These are phyloP conservation scores for Trypanosoma cruzi DNA, from an alignment of 208 protist genomes.

Conservation along the genomic window DNA sequence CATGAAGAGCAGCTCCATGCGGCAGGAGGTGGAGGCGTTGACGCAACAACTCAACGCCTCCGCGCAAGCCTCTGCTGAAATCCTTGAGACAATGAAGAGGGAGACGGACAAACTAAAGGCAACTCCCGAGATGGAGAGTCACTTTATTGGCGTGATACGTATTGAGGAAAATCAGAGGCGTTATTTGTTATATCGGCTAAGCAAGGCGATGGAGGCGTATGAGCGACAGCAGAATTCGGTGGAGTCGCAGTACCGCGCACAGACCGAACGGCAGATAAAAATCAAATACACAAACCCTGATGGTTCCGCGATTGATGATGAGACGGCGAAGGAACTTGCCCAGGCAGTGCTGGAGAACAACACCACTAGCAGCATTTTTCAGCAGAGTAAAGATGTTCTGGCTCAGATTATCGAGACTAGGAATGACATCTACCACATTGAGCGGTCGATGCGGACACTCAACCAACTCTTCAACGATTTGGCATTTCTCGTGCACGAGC, in stretches of 20 bases:
- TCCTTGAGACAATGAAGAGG: conserved; percentile 61
- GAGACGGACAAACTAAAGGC: conserved; percentile 70
- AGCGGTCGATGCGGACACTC: conserved; percentile 85
- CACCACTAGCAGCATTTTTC: conserved; percentile 81
- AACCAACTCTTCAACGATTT: conserved; percentile 92
- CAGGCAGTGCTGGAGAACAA: conserved; percentile 83
- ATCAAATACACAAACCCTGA: conserved; percentile 89
- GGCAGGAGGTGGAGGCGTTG: conserved; percentile 65
- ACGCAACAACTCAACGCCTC: conserved; percentile 44
- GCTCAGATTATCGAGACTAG: conserved; percentile 85
- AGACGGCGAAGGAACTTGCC: conserved; percentile 65
- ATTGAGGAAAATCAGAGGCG: conserved; percentile 89
- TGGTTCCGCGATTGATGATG: conserved; percentile 75
- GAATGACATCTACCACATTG: conserved; percentile 91
- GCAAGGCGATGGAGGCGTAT: conserved; percentile 55
- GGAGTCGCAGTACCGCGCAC: conserved; percentile 69
- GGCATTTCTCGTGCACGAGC: conserved; percentile 88
- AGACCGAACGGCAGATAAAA: conserved; percentile 92
- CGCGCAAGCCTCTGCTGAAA: conserved; percentile 47
- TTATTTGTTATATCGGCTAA: conserved; percentile 57
- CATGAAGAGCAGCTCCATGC: conserved; percentile 47
- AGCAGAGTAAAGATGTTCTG: conserved; percentile 88
- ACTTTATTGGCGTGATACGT: conserved; percentile 78
- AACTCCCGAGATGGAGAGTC: conserved; percentile 46
- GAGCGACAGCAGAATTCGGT: conserved; percentile 62